These are phyloP conservation scores for Fusarium aywerte DNA, from an alignment of 2,329 filamentous ascomycete species.

Conservation along the genomic window DNA sequence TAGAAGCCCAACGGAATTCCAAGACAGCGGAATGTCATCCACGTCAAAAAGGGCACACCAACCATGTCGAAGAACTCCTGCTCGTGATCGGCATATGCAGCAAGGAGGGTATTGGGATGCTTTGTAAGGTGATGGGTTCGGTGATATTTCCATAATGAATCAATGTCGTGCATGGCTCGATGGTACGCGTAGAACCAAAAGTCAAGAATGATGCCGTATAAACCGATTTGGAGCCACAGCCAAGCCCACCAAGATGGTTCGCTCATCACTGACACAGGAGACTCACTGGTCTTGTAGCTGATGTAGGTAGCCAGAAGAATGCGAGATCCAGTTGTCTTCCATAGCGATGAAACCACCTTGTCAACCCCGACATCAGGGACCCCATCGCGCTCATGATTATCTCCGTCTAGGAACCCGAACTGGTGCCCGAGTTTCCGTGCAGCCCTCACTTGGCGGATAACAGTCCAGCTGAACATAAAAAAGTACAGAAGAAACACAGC, in stretches of 20 bases:
- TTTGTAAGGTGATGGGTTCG: constrained; percentile 32
- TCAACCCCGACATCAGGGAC: constrained; percentile 25
- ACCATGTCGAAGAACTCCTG: constrained; percentile 38
- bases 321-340: constrained; percentile 7
- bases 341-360: constrained; percentile 14
- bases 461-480: constrained; percentile 6
- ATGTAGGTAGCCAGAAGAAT: constrained; percentile 18
- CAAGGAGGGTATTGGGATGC: constrained; percentile 25
- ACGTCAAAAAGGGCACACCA: constrained; percentile 24
- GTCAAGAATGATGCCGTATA: constrained; percentile 30
- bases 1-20: constrained; percentile 26
- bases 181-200: constrained; percentile 35
- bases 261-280: constrained; percentile 8
- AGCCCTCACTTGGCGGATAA: constrained; percentile 9
- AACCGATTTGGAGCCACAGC: constrained; percentile 25
- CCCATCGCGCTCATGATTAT: constrained; percentile 23
- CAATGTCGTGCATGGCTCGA: constrained; percentile 33
- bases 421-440: constrained; percentile 12
- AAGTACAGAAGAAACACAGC: constrained; percentile 19
- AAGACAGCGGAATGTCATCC: constrained; percentile 11
- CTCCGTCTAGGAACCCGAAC: constrained; percentile 18
- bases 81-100: constrained; percentile 30
- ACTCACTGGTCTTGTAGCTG: constrained; percentile 5
- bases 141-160: constrained; percentile 29
- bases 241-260: constrained; percentile 16